These are phyloP conservation scores for Ganoderma boninense DNA, from an alignment of 1,284 basidiomycete species.

Conservation along the genomic window DNA sequence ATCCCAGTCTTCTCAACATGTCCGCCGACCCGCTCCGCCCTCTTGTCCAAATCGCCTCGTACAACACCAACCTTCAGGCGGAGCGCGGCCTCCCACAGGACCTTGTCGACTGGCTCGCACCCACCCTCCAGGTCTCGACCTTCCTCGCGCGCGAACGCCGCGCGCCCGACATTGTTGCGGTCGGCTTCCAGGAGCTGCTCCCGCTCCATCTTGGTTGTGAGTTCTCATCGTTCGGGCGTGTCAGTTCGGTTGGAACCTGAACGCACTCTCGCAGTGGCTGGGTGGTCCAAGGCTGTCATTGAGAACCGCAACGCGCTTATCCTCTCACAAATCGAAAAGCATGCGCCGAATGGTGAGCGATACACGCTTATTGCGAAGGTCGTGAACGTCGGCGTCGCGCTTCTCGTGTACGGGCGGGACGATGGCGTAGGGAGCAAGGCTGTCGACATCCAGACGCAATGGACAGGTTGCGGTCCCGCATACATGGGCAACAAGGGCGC, in stretches of 20 bases:
- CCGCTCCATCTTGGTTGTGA: conserved; percentile 83
- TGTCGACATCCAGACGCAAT: conserved; percentile 74
- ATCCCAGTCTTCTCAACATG: conserved; percentile 19
- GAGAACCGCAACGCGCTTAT: conserved; percentile 68
- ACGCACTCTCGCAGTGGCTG: conserved; percentile 54
- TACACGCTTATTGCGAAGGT: conserved; percentile 79
- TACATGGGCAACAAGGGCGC: conserved; percentile 98
- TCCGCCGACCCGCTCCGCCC: conserved; percentile 45
- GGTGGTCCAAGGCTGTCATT: conserved; percentile 69
- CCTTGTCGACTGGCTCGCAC: conserved; percentile 84
- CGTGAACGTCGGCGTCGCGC: conserved; percentile 82
- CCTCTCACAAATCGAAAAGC: conserved; percentile 72
- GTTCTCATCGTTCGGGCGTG: conserved; percentile 40
- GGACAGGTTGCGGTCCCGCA: conserved; percentile 78
- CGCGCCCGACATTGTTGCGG: conserved; percentile 84
- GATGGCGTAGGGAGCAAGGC: conserved; percentile 67
- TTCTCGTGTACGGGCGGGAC: conserved; percentile 84
- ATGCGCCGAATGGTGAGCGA: conserved; percentile 70
- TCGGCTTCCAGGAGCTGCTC: conserved; percentile 91
- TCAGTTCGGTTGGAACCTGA: not conserved
- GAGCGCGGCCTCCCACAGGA: conserved; percentile 77
- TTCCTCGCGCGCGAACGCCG: conserved; percentile 68
- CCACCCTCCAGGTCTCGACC: conserved; percentile 77
- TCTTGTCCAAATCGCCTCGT: conserved; percentile 84
- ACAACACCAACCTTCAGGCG: conserved; percentile 87